Percentiles rank a stretch among this genome's conserved stretches.
phyloP scores from a whole-genome alignment of 495 filamentous ascomycete species.

The Hypoxylon crocopeplum region DNA sequence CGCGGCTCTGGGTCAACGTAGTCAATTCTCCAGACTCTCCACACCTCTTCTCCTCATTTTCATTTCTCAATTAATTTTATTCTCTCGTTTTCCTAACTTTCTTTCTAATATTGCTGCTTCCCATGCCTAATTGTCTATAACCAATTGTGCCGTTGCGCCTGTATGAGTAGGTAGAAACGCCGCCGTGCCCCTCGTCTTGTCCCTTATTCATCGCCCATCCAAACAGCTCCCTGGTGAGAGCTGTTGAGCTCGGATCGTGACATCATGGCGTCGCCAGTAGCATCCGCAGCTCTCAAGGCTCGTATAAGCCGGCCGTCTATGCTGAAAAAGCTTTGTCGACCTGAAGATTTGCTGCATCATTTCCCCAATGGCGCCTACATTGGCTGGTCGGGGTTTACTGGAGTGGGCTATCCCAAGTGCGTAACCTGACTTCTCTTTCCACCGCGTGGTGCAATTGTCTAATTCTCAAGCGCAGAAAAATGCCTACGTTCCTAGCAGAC shows the following conservation, averaged over 20 bases:
- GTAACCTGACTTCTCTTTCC: constrained; percentile 38
- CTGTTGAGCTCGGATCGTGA: constrained; percentile 25
- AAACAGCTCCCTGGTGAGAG: constrained; percentile 10
- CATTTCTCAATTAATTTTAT: constrained; percentile 3
- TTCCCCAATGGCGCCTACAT: constrained; percentile 86
- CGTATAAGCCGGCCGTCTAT: constrained; percentile 78
- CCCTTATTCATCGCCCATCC: constrained; percentile 13
- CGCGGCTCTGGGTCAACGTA: constrained; percentile 2
- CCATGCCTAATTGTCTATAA: neutral
- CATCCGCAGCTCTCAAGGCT: constrained; percentile 77
- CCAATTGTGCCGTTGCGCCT: neutral
- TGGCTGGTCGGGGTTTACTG: constrained; percentile 91
- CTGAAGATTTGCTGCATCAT: constrained; percentile 78
- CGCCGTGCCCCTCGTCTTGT: constrained; percentile 2
- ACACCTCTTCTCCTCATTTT: constrained; percentile 10
- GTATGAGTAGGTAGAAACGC: constrained; percentile 10
- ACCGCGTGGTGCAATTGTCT: neutral
- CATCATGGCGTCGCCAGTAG: constrained; percentile 55
- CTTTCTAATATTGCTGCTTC: constrained; percentile 4
- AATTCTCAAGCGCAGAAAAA: constrained; percentile 62
- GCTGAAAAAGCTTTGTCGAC: constrained; percentile 77
- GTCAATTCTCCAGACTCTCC: constrained; percentile 17
- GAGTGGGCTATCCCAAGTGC: constrained; percentile 88
- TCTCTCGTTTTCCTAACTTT: constrained; percentile 4
- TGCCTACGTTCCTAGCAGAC: constrained; percentile 84